These are phyloP conservation scores for Protea cynaroides DNA, from an alignment of 164 flowering plant species.

Conservation along the genomic window DNA sequence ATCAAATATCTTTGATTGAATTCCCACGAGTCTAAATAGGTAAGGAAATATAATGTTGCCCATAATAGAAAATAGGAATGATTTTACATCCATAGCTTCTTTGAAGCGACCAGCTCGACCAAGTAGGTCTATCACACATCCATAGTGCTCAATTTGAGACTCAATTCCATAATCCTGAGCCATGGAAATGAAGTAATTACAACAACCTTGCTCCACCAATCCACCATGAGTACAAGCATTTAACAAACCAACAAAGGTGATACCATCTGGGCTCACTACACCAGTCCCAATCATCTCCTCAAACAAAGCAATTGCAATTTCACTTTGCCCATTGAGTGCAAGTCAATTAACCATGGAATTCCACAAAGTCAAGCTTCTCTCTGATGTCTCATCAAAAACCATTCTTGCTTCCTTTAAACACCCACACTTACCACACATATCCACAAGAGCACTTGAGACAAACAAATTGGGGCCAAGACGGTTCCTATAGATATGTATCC, in stretches of 20 bases:
- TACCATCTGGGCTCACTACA: conserved; percentile 37
- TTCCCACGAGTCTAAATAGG: too few relatives aligned
- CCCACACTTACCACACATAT: conserved; percentile 76
- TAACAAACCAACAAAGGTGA: conserved; percentile 54
- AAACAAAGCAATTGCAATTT: conserved; percentile 37
- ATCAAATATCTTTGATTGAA: too few relatives aligned
- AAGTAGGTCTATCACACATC: conserved; percentile 61
- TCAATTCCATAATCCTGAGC: conserved; percentile 46
- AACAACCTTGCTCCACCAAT: conserved; percentile 42
- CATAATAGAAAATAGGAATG: too few relatives aligned
- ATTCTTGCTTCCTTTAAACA: conserved; percentile 38
- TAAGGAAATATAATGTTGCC: too few relatives aligned
- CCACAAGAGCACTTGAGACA: conserved; percentile 10
- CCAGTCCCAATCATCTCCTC: conserved; percentile 37
- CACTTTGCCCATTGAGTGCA: conserved; percentile 51
- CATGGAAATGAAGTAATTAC: conserved; percentile 46
- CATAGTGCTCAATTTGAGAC: conserved; percentile 57
- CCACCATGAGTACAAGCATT: conserved; percentile 66
- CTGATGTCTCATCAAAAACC: conserved; percentile 31
- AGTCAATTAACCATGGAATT: conserved; percentile 54
- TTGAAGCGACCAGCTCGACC: conserved; percentile 57
- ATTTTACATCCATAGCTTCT: too few relatives aligned
- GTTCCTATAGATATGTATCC: too few relatives aligned
- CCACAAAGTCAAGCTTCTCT: conserved; percentile 40
- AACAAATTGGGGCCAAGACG: too few relatives aligned